A percentile compares a stretch with the other conserved stretches of the same genome.
Evolutionary conservation across 2,329 filamentous ascomycete species (phyloP).

Genomic region (Beauveria scarabaeidicola): DNA sequence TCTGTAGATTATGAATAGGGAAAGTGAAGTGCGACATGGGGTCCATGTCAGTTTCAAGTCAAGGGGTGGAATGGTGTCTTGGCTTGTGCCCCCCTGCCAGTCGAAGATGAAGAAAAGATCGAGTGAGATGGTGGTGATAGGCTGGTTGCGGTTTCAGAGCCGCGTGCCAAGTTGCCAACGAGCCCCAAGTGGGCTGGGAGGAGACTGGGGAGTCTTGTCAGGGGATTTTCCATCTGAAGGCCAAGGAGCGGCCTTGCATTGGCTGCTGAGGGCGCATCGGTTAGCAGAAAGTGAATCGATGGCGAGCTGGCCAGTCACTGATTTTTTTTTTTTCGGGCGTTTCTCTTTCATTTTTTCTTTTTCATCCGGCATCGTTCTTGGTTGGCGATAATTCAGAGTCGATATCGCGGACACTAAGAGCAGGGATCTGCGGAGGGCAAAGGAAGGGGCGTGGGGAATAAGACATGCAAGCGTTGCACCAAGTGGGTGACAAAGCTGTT

Average conservation of each 20-base stretch:
- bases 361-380: too few relatives aligned
- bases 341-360: too few relatives aligned
- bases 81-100: neutral
- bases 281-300: neutral
- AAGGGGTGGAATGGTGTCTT: neutral
- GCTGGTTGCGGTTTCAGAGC: constrained; percentile 7
- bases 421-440: neutral
- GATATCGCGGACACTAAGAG: neutral
- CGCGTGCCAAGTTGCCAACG: neutral
- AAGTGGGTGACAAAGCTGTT: too few relatives aligned
- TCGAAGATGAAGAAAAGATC: neutral
- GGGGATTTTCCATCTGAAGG: neutral
- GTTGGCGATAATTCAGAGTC: neutral
- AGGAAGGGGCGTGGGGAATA: neutral
- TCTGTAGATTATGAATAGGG: neutral
- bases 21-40: neutral
- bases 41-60: constrained; percentile 1
- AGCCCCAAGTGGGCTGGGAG: neutral
- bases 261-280: neutral
- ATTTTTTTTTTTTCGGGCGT: too few relatives aligned
- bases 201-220: neutral
- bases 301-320: neutral
- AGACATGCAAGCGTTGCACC: neutral
- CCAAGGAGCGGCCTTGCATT: neutral
- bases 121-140: neutral